These are phyloP conservation scores for Limnanthes douglasii DNA, from an alignment of 345 rosid genomes.

Conservation along the genomic window DNA sequence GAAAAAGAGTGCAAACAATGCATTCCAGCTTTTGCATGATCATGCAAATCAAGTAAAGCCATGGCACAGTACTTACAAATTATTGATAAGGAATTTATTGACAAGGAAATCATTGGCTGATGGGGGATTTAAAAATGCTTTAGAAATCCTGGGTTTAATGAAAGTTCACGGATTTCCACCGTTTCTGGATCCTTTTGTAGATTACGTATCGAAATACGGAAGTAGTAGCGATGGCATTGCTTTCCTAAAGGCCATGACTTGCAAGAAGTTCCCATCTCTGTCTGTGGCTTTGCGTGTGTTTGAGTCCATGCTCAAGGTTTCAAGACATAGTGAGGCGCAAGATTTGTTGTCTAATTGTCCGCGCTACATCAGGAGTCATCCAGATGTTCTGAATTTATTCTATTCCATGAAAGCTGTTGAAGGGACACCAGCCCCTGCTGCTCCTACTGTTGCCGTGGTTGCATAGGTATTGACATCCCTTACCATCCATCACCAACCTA, in stretches of 20 bases:
- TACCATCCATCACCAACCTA: no score
- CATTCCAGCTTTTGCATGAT: slow-evolving; percentile 37
- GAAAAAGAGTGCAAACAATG: slow-evolving; percentile 45
- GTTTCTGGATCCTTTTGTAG: slow-evolving; percentile 49
- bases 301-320: slow-evolving; percentile 44
- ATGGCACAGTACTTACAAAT: slow-evolving; percentile 41
- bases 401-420: slow-evolving; percentile 25
- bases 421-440: slow-evolving; percentile 12
- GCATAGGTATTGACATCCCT: no score
- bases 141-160: slow-evolving; percentile 51
- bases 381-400: slow-evolving; percentile 77
- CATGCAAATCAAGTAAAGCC: slow-evolving; percentile 38
- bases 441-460: no score
- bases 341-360: slow-evolving; percentile 66
- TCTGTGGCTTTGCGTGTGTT: slow-evolving; percentile 47
- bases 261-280: slow-evolving; percentile 52
- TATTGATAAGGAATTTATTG: slow-evolving; percentile 44
- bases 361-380: slow-evolving; percentile 41
- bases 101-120: slow-evolving; percentile 31
- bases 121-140: slow-evolving; percentile 58
- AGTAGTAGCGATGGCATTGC: slow-evolving; percentile 43
- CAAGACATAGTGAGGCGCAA: slow-evolving; percentile 55
- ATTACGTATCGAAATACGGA: slow-evolving; percentile 54
- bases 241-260: slow-evolving; percentile 51
- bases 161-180: slow-evolving; percentile 68